These are phyloP conservation scores for Aphanoascus verrucosus DNA, from an alignment of 2,329 filamentous ascomycete genomes.

Conservation along the genomic window DNA sequence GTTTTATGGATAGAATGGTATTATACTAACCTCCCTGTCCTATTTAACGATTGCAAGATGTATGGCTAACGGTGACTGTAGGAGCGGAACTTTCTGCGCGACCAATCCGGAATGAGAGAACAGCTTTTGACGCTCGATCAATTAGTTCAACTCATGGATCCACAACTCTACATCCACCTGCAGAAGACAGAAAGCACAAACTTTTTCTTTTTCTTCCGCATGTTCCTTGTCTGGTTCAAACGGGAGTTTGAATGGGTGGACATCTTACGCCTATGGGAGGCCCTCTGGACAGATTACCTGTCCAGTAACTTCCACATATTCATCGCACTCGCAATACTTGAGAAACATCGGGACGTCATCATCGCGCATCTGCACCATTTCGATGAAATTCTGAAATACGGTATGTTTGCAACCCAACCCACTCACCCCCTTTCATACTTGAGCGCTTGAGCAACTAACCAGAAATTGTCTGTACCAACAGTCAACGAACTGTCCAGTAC, in stretches of 20 bases:
- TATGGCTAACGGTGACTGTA: constrained; percentile 20
- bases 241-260: constrained; percentile 88
- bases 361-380: constrained; percentile 91
- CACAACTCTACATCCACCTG: constrained; percentile 82
- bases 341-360: constrained; percentile 92
- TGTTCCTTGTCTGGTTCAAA: constrained; percentile 98
- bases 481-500: constrained; percentile 91
- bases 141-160: constrained; percentile 92
- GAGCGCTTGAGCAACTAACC: background rate
- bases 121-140: constrained; percentile 88
- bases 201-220: constrained; percentile 99
- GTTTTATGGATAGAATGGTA: constrained; percentile 92
- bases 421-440: background rate
- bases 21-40: constrained; percentile 7
- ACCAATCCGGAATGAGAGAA: constrained; percentile 90
- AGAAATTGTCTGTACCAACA: constrained; percentile 31
- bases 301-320: constrained; percentile 91
- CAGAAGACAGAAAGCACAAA: constrained; percentile 89
- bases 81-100: constrained; percentile 88
- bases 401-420: constrained; percentile 41
- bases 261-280: constrained; percentile 80
- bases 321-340: constrained; percentile 81
- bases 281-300: constrained; percentile 84
- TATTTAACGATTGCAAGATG: no score
- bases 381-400: constrained; percentile 93